Conservation (phyloP, 2,329 filamentous ascomycete species). For the Hypoxylon sp. region DNA sequence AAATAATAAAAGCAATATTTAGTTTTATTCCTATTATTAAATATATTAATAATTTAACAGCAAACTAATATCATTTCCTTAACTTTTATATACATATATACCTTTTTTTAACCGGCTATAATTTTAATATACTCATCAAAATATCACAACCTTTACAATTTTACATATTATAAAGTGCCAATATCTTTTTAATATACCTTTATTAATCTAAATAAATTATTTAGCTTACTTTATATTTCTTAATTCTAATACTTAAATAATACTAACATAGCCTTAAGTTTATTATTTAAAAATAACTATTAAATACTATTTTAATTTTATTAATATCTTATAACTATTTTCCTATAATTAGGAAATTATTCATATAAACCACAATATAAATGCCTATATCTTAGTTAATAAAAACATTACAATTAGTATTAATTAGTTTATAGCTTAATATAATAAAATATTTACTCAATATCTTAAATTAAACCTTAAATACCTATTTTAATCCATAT, state of each 20-base stretch:
- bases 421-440: conserved; percentile 11
- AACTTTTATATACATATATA: no score
- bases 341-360: conserved; percentile 20
- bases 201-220: conserved; percentile 24
- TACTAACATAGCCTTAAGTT: conserved; percentile 23
- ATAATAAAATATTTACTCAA: conserved; percentile 12
- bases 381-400: conserved; percentile 19
- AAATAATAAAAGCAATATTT: no score
- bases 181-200: conserved; percentile 23
- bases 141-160: conserved; percentile 18
- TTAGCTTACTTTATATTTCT: conserved; percentile 17
- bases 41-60: no score
- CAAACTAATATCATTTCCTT: no score
- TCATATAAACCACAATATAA: conserved; percentile 27
- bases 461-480: conserved; percentile 22
- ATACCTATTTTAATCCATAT: conserved; percentile 26
- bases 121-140: background rate
- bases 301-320: conserved; percentile 16
- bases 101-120: background rate
- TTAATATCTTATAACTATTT: conserved; percentile 27
- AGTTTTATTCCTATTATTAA: no score
- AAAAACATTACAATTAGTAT: conserved; percentile 22
- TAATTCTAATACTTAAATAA: conserved; percentile 28
- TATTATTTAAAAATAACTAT: conserved; percentile 26
- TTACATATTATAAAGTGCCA: conserved; percentile 18